These are phyloP conservation scores for Diaporthe citri DNA, from an alignment of 2,329 filamentous ascomycete species.

Conservation along the genomic window DNA sequence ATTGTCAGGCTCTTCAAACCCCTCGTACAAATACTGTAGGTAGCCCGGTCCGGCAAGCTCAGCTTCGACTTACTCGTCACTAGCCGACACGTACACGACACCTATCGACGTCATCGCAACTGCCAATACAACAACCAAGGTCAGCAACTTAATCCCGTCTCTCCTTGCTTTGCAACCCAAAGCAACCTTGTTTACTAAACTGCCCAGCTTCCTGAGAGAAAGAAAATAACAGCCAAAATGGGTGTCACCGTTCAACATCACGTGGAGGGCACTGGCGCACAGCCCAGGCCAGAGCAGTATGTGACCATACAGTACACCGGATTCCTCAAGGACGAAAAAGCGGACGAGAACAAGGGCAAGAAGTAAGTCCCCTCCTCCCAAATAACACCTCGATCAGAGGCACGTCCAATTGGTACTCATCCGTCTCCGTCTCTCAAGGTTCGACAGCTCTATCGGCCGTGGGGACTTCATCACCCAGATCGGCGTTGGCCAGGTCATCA, in stretches of 20 bases:
- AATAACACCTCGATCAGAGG: constrained; percentile 20
- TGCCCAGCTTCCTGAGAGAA: neutral
- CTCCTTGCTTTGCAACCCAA: constrained; percentile 34
- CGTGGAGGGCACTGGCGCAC: constrained; percentile 71
- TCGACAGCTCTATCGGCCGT: constrained; percentile 86
- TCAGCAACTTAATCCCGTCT: constrained; percentile 34
- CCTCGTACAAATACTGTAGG: constrained; percentile 29
- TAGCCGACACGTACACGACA: constrained; percentile 22
- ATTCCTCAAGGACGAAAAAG: constrained; percentile 77
- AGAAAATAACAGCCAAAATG: constrained; percentile 62
- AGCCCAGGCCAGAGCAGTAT: constrained; percentile 74
- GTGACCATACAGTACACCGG: constrained; percentile 95
- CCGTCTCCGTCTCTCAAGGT: constrained; percentile 66
- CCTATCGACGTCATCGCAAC: constrained; percentile 31
- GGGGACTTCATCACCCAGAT: constrained; percentile 83
- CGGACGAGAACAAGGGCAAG: constrained; percentile 74
- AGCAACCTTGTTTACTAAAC: constrained; percentile 24
- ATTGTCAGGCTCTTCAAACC: constrained; percentile 22
- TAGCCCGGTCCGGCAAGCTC: constrained; percentile 17
- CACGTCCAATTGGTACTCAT: constrained; percentile 41
- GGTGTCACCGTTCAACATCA: constrained; percentile 78
- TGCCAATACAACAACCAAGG: constrained; percentile 27
- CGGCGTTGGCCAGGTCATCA: constrained; percentile 87
- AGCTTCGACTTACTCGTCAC: constrained; percentile 10
- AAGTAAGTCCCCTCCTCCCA: constrained; percentile 68